A percentile compares a stretch with the other conserved stretches of the same genome.
phyloP scores from a whole-genome alignment of 257 asterid species.

The Knoxia roxburghii region DNA sequence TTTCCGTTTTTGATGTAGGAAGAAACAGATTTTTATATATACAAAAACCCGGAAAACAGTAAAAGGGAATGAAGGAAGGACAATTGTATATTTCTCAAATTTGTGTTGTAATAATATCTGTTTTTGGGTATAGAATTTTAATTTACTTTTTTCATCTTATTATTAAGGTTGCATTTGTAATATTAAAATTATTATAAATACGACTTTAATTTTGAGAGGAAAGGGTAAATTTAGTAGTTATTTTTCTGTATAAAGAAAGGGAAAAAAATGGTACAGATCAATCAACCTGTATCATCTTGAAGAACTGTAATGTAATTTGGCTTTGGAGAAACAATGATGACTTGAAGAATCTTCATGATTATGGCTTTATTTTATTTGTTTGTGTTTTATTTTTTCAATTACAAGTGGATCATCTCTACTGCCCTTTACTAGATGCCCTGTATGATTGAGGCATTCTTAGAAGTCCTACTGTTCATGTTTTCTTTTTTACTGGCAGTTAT shows the following conservation, averaged over 20 bases:
- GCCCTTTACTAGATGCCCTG: slow-evolving; percentile 24
- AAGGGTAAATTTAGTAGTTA: no score
- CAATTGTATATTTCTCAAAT: slow-evolving; percentile 49
- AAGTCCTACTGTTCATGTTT: slow-evolving; percentile 6
- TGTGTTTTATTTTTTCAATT: neutral
- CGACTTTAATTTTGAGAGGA: no score
- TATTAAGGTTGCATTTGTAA: no score
- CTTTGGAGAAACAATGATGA: slow-evolving; percentile 30
- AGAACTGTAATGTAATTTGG: slow-evolving; percentile 28
- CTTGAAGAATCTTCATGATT: slow-evolving; percentile 40
- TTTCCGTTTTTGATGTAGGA: slow-evolving; percentile 35
- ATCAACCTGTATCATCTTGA: slow-evolving; percentile 20
- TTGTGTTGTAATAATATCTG: slow-evolving; percentile 36
- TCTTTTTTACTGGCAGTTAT: neutral
- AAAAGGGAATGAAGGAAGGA: slow-evolving; percentile 9
- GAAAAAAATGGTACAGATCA: slow-evolving; percentile 33
- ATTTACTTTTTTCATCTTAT: neutral
- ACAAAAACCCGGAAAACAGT: slow-evolving; percentile 6
- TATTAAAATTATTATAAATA: no score
- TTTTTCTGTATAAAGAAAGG: slow-evolving; percentile 28
- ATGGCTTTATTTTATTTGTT: neutral
- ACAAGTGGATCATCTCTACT: slow-evolving; percentile 18
- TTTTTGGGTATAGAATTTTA: slow-evolving; percentile 18
- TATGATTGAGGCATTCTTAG: slow-evolving; percentile 23
- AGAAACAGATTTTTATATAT: slow-evolving; percentile 23